phyloP scores from a whole-genome alignment of 352 stramenopile genomes.

The Globisporangium paddicum region DNA sequence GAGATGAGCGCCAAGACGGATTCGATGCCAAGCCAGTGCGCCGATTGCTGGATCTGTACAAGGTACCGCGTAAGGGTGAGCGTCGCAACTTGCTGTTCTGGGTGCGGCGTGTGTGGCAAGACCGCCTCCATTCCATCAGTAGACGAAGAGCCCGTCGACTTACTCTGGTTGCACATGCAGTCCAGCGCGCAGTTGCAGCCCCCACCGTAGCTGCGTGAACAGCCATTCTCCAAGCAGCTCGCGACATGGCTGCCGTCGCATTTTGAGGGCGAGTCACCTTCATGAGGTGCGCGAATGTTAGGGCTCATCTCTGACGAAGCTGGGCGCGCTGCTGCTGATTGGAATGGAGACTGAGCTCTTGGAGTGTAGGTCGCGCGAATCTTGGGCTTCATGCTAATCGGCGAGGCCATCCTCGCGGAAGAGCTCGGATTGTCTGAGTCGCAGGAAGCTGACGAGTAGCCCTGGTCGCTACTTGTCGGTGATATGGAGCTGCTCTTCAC shows the following conservation, averaged over 20 bases:
- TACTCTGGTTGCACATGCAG: constrained; percentile 36
- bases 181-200: constrained; percentile 51
- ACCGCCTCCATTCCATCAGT: not conserved
- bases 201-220: constrained; percentile 54
- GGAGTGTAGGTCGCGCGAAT: constrained; percentile 1
- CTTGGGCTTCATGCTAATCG: not conserved
- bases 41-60: constrained; percentile 28
- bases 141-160: constrained; percentile 7
- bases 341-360: not conserved
- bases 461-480: constrained; percentile 1
- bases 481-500: not conserved
- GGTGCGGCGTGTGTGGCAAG: not conserved
- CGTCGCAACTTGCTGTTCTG: constrained; percentile 3
- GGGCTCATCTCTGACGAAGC: not conserved
- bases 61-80: constrained; percentile 24
- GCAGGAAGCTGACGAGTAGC: not conserved
- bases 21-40: constrained; percentile 15
- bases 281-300: not conserved
- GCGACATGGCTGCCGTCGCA: constrained; percentile 36
- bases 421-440: not conserved
- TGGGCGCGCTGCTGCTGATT: not conserved
- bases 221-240: constrained; percentile 68
- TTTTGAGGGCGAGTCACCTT: not conserved
- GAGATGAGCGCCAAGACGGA: constrained; percentile 38
- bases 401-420: not conserved